Percentiles rank a stretch among this genome's conserved stretches.
Conservation (phyloP, 805 yeast species). For the Candida vaughaniae region DNA sequence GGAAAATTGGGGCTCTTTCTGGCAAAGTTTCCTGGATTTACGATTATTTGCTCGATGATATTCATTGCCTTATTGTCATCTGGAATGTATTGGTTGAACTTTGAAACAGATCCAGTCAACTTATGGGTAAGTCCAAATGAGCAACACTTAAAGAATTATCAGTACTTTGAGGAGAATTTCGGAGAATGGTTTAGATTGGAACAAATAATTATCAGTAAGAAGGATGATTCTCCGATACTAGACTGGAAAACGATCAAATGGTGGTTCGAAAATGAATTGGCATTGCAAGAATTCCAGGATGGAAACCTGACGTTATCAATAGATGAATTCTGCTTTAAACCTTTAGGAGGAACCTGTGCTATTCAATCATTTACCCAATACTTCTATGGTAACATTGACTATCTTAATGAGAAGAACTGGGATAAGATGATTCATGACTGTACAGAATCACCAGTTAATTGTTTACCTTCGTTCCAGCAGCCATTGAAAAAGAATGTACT, state of each 20-base stretch:
- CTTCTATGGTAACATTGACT: conserved; percentile 60
- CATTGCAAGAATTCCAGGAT: conserved; percentile 36
- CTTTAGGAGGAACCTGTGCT: conserved; percentile 75
- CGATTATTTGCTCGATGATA: conserved; percentile 21
- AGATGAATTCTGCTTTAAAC: conserved; percentile 78
- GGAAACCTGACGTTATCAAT: conserved; percentile 28
- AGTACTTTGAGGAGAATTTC: conserved; percentile 72
- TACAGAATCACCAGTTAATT: conserved; percentile 78
- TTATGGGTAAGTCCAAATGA: conserved; percentile 88
- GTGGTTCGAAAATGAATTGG: conserved; percentile 83
- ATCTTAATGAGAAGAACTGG: conserved; percentile 59
- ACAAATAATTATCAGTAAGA: conserved; percentile 64
- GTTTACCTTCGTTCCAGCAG: conserved; percentile 88
- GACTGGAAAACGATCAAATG: conserved; percentile 70
- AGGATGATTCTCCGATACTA: conserved; percentile 63
- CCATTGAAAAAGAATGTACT: conserved; percentile 73
- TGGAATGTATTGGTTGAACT: conserved; percentile 49
- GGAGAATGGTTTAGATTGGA: conserved; percentile 92
- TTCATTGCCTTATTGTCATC: conserved; percentile 48
- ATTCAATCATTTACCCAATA: conserved; percentile 89
- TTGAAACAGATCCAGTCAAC: conserved; percentile 79
- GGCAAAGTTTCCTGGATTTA: conserved; percentile 53
- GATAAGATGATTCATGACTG: conserved; percentile 53
- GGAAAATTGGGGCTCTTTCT: conserved; percentile 56
- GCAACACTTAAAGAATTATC: conserved; percentile 64